These are phyloP conservation scores for Chenopodium suecicum DNA, from an alignment of 148 eudicot species.

Conservation along the genomic window DNA sequence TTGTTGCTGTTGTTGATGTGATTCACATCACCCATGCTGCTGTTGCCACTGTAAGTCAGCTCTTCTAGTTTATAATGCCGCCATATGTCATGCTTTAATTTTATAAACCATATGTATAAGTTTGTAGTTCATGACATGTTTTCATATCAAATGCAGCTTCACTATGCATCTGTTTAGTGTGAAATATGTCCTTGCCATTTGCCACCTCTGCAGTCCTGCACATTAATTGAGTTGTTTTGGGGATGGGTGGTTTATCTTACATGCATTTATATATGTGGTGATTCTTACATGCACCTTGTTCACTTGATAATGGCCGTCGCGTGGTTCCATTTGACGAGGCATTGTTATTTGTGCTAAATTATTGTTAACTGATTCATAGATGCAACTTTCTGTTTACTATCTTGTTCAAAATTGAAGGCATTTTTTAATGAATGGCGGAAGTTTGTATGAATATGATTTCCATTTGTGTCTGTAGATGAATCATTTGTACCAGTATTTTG, in stretches of 20 bases:
- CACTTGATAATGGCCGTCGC: background rate
- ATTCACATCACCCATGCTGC: constrained; percentile 93
- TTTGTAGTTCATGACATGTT: background rate
- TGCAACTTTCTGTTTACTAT: background rate
- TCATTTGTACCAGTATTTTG: background rate
- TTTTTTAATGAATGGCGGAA: background rate
- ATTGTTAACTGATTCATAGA: background rate
- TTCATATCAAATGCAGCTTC: background rate
- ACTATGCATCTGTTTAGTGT: background rate
- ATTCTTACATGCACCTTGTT: background rate
- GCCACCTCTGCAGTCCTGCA: background rate
- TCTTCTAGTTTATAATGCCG: constrained; percentile 6
- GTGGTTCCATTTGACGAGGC: background rate
- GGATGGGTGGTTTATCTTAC: background rate
- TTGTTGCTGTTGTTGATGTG: constrained; percentile 94
- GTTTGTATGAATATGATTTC: background rate
- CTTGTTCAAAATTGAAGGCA: background rate
- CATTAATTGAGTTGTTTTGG: background rate
- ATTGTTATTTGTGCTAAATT: background rate
- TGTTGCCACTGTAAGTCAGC: constrained; percentile 78
- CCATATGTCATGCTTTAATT: background rate
- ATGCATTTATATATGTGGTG: background rate
- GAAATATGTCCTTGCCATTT: background rate
- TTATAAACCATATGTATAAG: background rate
- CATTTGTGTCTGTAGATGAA: background rate